Evolutionary conservation across 306 rosid genomes (phyloP), one percentile per base, ranked within the genome.

Genomic region (Begonia loranthoides): DNA sequence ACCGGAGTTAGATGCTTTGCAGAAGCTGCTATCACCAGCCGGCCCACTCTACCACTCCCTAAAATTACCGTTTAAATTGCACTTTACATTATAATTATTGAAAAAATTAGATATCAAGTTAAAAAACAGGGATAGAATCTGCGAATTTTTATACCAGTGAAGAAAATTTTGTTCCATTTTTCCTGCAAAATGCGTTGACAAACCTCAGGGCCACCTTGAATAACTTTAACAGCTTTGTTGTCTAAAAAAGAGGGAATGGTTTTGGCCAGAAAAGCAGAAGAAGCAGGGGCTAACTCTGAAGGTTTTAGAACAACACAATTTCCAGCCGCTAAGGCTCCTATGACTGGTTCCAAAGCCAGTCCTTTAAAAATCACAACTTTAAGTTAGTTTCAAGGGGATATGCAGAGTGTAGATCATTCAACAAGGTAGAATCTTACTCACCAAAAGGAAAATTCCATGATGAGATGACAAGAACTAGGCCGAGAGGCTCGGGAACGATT

Each of bases 401-500:
- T n/a, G n/a, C n/a, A n/a, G n/a, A n/a, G n/a, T n/a, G n/a, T n/a
- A n/a, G n/a, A n/a, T n/a, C n/a, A n/a, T n/a, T n/a, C n/a, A n/a
- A n/a, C n/a, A n/a, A n/a, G n/a, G n/a, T n/a, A n/a, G n/a, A n/a
- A n/a, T n/a, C n/a, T n/a, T n/a, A n/a, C 92, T 74, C 65, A 81
- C 95, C 95, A 54, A 85, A 55, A 17, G 92, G 92, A 19, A 85
- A 79, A 69, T 85, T 85, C 95, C 95, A 85, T 34, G 87, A 76
- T 48, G 95, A 85, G 57, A 81, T 36, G n/a, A 85, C 46, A 58
- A 85, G 93, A 55, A 85, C 79, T 1, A 79, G 66, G 19, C 95
- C 95, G 49, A 85, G 77, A 41, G 95, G 87, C 77, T 85, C 82
- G 0, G 92, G 68, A 60, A 85, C 64, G 45, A 81, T 24, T 66